Conservation (phyloP, 495 filamentous ascomycete species). For the Mytilinidion resinicola region DNA sequence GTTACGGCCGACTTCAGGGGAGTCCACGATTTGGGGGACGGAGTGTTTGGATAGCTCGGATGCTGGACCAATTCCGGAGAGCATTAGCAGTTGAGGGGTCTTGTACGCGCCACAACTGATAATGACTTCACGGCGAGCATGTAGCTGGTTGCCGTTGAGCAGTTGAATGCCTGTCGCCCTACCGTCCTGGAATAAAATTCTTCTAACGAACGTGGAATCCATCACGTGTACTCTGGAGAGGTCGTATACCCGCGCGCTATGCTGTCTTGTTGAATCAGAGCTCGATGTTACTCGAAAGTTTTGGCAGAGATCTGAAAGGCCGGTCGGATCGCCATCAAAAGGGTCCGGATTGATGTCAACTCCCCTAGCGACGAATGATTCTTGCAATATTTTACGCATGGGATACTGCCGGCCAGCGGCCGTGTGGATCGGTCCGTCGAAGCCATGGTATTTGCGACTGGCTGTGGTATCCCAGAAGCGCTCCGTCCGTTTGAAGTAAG, state of each 20-base stretch:
- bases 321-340: slow-evolving; percentile 6
- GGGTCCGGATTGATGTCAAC: not conserved
- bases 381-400: slow-evolving; percentile 7
- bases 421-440: slow-evolving; percentile 29
- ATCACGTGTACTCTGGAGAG: slow-evolving; percentile 1
- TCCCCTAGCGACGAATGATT: not conserved
- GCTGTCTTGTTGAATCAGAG: not conserved
- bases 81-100: slow-evolving; percentile 7
- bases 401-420: slow-evolving; percentile 28
- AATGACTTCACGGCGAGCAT: slow-evolving; percentile 3
- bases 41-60: slow-evolving; percentile 7
- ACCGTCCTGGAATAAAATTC: too few relatives aligned
- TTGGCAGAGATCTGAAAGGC: not conserved
- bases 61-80: slow-evolving; percentile 16
- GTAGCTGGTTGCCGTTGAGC: too few relatives aligned
- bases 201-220: too few relatives aligned
- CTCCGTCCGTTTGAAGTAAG: slow-evolving; percentile 27
- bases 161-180: too few relatives aligned
- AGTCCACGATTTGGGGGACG: slow-evolving; percentile 35
- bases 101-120: slow-evolving; percentile 1
- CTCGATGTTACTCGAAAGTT: not conserved
- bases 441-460: slow-evolving; percentile 24
- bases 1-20: slow-evolving; percentile 49
- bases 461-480: slow-evolving; percentile 13
- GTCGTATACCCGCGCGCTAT: slow-evolving; percentile 4